A percentile compares a stretch with the other conserved stretches of the same genome.
These are phyloP conservation scores for Mycosphaerelloides madeirae DNA, from an alignment of 2,329 filamentous ascomycete genomes.

Conservation along the genomic window DNA sequence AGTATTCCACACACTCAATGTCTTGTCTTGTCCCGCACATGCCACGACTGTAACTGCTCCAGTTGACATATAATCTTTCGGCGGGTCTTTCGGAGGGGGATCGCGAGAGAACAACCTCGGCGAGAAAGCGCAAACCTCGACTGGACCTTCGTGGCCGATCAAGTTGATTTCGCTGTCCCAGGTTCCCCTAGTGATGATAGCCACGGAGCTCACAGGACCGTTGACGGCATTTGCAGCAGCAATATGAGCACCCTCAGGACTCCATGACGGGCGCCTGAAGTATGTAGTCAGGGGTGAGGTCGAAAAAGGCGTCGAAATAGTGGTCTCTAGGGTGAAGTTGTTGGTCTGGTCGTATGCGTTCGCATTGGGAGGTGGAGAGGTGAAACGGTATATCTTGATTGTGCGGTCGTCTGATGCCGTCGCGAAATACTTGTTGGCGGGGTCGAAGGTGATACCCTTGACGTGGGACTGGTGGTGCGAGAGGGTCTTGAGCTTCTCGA, in stretches of 20 bases:
- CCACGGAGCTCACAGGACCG: slow-evolving; percentile 92
- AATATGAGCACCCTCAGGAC: slow-evolving; percentile 93
- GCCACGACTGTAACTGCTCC: slow-evolving; percentile 84
- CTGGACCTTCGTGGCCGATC: slow-evolving; percentile 93
- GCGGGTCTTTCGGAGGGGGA: slow-evolving; percentile 52
- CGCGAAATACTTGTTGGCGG: slow-evolving; percentile 98
- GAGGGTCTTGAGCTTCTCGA: slow-evolving; percentile 94
- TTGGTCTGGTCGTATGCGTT: slow-evolving; percentile 93
- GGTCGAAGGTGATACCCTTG: slow-evolving; percentile 97
- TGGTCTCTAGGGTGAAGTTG: slow-evolving; percentile 93
- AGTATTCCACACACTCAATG: slow-evolving; percentile 95
- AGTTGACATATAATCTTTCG: slow-evolving; percentile 39
- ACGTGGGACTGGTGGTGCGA: slow-evolving; percentile 94
- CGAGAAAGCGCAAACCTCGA: slow-evolving; percentile 96
- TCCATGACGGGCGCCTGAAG: slow-evolving; percentile 95
- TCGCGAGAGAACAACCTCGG: slow-evolving; percentile 79
- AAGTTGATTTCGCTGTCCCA: slow-evolving; percentile 98
- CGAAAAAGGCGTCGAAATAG: slow-evolving; percentile 79
- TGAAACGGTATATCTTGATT: slow-evolving; percentile 95
- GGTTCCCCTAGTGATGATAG: slow-evolving; percentile 83
- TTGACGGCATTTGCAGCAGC: slow-evolving; percentile 96
- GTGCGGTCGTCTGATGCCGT: slow-evolving; percentile 95
- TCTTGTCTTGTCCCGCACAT: slow-evolving; percentile 94
- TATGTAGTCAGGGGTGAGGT: slow-evolving; percentile 94
- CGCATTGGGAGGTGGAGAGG: slow-evolving; percentile 81